Conservation (phyloP, 164 flowering plant species). For the Paratinospora sagittata region DNA sequence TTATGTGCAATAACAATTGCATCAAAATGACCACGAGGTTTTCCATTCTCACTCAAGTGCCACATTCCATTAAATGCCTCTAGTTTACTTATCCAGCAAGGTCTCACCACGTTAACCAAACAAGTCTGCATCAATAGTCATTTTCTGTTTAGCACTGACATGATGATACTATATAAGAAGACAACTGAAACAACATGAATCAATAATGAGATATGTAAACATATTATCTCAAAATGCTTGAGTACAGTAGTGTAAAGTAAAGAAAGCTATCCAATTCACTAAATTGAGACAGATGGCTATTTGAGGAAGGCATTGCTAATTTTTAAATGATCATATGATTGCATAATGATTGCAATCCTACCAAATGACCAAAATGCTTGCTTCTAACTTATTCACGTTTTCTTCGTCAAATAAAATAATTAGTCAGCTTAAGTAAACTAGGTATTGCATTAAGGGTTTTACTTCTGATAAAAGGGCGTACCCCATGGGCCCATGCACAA, state of each 20-base stretch:
- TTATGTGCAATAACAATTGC: constrained; percentile 90
- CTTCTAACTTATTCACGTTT: background rate
- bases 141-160: constrained; percentile 8
- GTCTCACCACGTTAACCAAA: constrained; percentile 67
- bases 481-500: no score
- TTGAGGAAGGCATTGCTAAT: background rate
- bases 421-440: background rate
- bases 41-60: constrained; percentile 86
- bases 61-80: constrained; percentile 93
- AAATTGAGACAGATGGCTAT: background rate
- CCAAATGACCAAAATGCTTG: background rate
- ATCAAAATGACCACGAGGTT: constrained; percentile 80
- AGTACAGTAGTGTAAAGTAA: background rate
- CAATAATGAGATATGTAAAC: background rate
- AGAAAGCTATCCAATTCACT: background rate
- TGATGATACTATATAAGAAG: background rate
- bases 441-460: no score
- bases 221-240: background rate
- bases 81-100: constrained; percentile 88
- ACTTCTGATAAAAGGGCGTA: no score
- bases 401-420: background rate
- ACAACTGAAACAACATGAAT: background rate
- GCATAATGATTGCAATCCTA: background rate
- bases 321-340: background rate
- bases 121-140: constrained; percentile 41